phyloP scores from a whole-genome alignment of 116 monocot genomes.

The Papilionanthe hybrid region DNA sequence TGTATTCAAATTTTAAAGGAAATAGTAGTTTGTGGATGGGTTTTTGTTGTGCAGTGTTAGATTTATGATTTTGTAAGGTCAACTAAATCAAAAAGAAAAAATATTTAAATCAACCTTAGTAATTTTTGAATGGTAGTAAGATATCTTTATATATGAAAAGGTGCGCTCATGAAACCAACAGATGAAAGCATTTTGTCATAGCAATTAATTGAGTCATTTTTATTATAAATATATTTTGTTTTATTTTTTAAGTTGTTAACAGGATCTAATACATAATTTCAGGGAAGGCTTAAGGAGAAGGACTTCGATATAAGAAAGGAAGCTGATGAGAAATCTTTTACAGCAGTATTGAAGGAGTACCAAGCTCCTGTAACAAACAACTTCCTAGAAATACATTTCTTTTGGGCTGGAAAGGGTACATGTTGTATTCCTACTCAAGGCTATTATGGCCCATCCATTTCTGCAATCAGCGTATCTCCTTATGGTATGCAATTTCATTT shows the following conservation, averaged over 20 bases:
- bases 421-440: slow-evolving; percentile 63
- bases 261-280: neutral
- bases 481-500: slow-evolving; percentile 15
- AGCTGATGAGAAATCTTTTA: slow-evolving; percentile 40
- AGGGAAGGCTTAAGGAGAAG: slow-evolving; percentile 45
- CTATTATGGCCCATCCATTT: slow-evolving; percentile 57
- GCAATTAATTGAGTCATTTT: too few relatives aligned
- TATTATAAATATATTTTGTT: too few relatives aligned
- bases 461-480: slow-evolving; percentile 58
- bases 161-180: too few relatives aligned
- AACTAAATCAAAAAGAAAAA: too few relatives aligned
- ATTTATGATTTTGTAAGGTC: too few relatives aligned
- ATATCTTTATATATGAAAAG: too few relatives aligned
- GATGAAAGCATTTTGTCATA: too few relatives aligned
- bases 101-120: too few relatives aligned
- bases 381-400: slow-evolving; percentile 76
- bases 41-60: too few relatives aligned
- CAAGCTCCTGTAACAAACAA: slow-evolving; percentile 46
- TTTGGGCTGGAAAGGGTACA: slow-evolving; percentile 85
- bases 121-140: too few relatives aligned
- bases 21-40: too few relatives aligned
- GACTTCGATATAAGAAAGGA: slow-evolving; percentile 70
- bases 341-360: slow-evolving; percentile 37
- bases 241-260: neutral
- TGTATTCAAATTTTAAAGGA: too few relatives aligned